Percentiles rank a stretch among this genome's conserved stretches.
Conservation (phyloP, 768 basidiomycete genomes). For the Jaapia argillacea region DNA sequence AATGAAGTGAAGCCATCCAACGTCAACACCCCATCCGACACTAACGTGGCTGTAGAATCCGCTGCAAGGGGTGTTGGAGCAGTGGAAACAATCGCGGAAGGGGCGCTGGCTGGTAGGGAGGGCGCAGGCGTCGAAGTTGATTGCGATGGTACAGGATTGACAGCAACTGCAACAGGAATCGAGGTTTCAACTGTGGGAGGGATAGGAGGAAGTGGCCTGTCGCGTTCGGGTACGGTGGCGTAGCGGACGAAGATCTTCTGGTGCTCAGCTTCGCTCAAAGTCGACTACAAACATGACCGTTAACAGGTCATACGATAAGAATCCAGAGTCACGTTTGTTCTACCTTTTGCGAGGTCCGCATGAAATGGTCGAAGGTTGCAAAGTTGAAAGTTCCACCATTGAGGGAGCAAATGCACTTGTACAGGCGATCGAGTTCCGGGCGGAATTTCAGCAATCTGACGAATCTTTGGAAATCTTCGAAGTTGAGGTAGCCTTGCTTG, state of each 20-base stretch:
- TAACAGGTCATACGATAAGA: constrained; percentile 1
- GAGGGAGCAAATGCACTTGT: constrained; percentile 27
- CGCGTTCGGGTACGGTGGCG: constrained; percentile 9
- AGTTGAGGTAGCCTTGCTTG: constrained; percentile 54
- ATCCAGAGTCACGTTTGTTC: constrained; percentile 5
- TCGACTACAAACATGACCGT: constrained; percentile 16
- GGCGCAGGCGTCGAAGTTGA: constrained; percentile 3
- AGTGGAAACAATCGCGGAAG: not conserved
- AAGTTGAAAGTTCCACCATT: constrained; percentile 26
- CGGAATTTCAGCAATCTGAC: constrained; percentile 79
- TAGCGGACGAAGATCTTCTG: constrained; percentile 29
- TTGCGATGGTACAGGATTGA: not conserved
- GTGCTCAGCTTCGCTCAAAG: constrained; percentile 18
- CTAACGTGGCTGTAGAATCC: not conserved
- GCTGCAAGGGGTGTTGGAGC: not conserved
- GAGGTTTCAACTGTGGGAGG: too few species aligned
- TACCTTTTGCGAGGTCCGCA: constrained; percentile 43
- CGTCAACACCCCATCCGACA: constrained; percentile 25
- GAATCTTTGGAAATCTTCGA: constrained; percentile 70
- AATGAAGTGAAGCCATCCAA: constrained; percentile 67
- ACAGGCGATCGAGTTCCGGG: constrained; percentile 68
- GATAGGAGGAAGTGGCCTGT: too few species aligned
- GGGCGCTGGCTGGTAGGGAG: not conserved
- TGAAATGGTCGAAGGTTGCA: constrained; percentile 36
- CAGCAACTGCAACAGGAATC: too few species aligned